Base-by-base conservation (phyloP, 2,329 filamentous ascomycete genomes). In the Fusarium circinatum region DNA sequence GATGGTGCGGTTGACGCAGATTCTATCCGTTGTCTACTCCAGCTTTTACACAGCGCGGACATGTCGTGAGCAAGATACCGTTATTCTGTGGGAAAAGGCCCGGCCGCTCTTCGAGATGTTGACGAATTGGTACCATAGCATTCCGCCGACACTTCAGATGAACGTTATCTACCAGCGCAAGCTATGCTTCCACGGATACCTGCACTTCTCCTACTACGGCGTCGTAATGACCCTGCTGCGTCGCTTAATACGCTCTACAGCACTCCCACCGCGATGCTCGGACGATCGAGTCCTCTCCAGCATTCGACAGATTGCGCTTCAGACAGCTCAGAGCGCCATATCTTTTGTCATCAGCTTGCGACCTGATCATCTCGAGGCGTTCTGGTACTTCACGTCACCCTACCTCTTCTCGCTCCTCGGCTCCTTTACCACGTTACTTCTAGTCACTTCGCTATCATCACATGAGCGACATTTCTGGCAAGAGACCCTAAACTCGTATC, bases 141-240 rank as follows among this genome's bases (percentile, higher is more conserved):
- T 87, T 13, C 85, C 85, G 1, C 80, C 84, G 15, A 81, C 80
- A 49, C 80, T 87, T 24, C 84, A 85, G 55, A 84, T 87, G 77
- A 83, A 85, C 57, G 75, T 83, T 18, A 79, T 80, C 7, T 82
- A 82, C 65, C 80, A 83, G 49, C 78, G 84, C 65, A 84, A 84
- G 70, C 74, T 86, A n/a, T 84, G 81, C 52, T 80, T 80, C 57
- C 79, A 80, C 45, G 79, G 84, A 8, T 84, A 83, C 42, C 76
- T 87, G 18, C 83, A 86, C 62, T 81, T 87, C 26, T 85, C 84
- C 17, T 86, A 86, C 75, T 83, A 86, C 66, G 84, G 84, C 5
- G 84, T 85, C 2, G 82, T 84, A 60, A 85, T 86, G 69, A 83
- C 84, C 28, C 79, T 86, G 6, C 84, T 86, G 70, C 83, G 85